Base-by-base conservation (phyloP, 225 moss, liverwort and hornwort genomes). In the Rhytidiadelphus loreus region DNA sequence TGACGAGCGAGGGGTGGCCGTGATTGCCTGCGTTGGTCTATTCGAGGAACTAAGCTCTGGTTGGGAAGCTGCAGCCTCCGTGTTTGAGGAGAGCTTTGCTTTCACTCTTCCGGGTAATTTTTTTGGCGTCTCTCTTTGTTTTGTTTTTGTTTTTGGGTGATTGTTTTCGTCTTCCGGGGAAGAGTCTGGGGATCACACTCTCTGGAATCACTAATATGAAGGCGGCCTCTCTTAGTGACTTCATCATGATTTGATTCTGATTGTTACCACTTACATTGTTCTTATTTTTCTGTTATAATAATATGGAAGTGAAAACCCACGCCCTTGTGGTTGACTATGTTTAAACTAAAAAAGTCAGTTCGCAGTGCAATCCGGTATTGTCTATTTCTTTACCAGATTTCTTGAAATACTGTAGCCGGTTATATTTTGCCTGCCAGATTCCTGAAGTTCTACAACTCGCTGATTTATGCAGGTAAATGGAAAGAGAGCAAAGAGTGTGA, bases 41-140 rank as follows among this genome's bases (percentile, higher is more conserved):
- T 98, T 97, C 75, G 98, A 97, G 91, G 95, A 95, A 81, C 90
- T 98, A 76, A 96, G 90, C 80, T 87, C 92, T 88, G 97, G 97
- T 71, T 97, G 94, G 95, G 94, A 97, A 90, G 95, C 95, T 88
- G 97, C 94, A 50, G 90, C 89, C 78, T 94, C 93, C 53, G 90
- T 95, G 62, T 97, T 97, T 90, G 96, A 97, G 89, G 95, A 97
- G 92, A 95, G 97, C 88, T 95, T 99, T 88, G 97, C 97, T 84
- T 94, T 96, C 89, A 93, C 88, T 62, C 96, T 99, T 89, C 97
- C 97, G 86, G 96, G 96, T 94, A 91, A n/a, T n/a, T 30, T 61
- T 32, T 75, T 82, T 53, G 46, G 72, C 39, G 41, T n/a, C 33
- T 71, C 8, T 70, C 39, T 41, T 29, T 56, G 29, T 58, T 87